phyloP scores from a whole-genome alignment of 2,329 filamentous ascomycete species.

The Lachnellula arida region DNA sequence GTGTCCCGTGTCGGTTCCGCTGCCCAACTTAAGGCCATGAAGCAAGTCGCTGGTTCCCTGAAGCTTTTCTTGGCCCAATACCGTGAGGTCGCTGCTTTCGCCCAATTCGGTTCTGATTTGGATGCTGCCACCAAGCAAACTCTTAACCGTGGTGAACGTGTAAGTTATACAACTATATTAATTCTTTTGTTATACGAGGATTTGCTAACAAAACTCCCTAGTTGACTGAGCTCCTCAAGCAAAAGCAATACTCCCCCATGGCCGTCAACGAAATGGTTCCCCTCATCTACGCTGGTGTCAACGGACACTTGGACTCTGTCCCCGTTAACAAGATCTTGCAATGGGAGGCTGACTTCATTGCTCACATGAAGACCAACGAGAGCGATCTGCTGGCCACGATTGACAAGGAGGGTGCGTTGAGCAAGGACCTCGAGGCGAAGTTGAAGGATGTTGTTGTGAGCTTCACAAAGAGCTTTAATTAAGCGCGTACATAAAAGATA shows the following conservation, averaged over 20 bases:
- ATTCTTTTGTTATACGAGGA: slow-evolving; percentile 7
- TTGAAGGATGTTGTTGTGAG: slow-evolving; percentile 68
- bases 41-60: slow-evolving; percentile 98
- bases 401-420: slow-evolving; percentile 91
- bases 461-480: slow-evolving; percentile 92
- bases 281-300: slow-evolving; percentile 98
- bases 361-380: slow-evolving; percentile 90
- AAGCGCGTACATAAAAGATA: slow-evolving; percentile 19
- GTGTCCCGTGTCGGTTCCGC: slow-evolving; percentile 99
- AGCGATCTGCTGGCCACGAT: slow-evolving; percentile 76
- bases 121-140: slow-evolving; percentile 99
- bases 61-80: slow-evolving; percentile 99
- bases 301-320: slow-evolving; percentile 84
- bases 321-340: slow-evolving; percentile 86
- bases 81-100: slow-evolving; percentile 99
- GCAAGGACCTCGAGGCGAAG: slow-evolving; percentile 86
- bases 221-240: slow-evolving; percentile 96
- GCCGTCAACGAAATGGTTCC: slow-evolving; percentile 99
- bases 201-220: slow-evolving; percentile 32
- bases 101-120: slow-evolving; percentile 99
- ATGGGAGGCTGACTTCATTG: slow-evolving; percentile 94
- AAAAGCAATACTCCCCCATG: slow-evolving; percentile 99
- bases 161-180: slow-evolving; percentile 43
- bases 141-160: slow-evolving; percentile 94
- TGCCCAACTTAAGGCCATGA: slow-evolving; percentile 99